Conservation (phyloP, 108 stramenopile genomes). For the Conticribra guillardii region DNA sequence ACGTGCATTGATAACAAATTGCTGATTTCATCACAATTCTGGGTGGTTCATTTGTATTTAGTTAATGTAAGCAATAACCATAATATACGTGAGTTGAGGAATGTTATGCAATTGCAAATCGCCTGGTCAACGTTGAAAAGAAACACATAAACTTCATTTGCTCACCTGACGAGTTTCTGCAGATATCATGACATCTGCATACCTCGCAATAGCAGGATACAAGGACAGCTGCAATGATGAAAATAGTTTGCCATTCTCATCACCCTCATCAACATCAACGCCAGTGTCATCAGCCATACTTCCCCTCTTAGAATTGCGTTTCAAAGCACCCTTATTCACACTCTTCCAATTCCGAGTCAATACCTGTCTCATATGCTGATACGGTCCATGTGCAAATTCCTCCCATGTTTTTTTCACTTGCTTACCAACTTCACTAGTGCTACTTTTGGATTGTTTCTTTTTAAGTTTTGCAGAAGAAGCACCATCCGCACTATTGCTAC, state of each 20-base stretch:
- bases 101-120: too few relatives aligned
- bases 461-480: background rate
- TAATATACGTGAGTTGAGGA: too few relatives aligned
- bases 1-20: constrained; percentile 66
- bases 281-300: constrained; percentile 4
- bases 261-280: background rate
- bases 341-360: constrained; percentile 44
- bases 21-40: constrained; percentile 61
- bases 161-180: constrained; percentile 55
- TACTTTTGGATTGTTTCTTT: too few relatives aligned
- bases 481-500: background rate
- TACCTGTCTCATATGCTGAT: constrained; percentile 38
- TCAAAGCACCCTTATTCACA: constrained; percentile 22
- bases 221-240: constrained; percentile 44
- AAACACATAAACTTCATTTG: background rate
- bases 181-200: constrained; percentile 63
- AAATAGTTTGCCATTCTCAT: constrained; percentile 20
- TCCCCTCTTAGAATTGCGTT: background rate
- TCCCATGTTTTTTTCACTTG: constrained; percentile 9
- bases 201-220: constrained; percentile 49
- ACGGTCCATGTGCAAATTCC: constrained; percentile 28
- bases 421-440: background rate
- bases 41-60: too few relatives aligned
- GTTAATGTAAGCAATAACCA: too few relatives aligned
- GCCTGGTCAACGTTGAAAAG: too few relatives aligned